Percentiles rank a stretch among this genome's conserved stretches.
phyloP scores from a whole-genome alignment of 768 basidiomycete species.

The Phaeotremella skinneri region DNA sequence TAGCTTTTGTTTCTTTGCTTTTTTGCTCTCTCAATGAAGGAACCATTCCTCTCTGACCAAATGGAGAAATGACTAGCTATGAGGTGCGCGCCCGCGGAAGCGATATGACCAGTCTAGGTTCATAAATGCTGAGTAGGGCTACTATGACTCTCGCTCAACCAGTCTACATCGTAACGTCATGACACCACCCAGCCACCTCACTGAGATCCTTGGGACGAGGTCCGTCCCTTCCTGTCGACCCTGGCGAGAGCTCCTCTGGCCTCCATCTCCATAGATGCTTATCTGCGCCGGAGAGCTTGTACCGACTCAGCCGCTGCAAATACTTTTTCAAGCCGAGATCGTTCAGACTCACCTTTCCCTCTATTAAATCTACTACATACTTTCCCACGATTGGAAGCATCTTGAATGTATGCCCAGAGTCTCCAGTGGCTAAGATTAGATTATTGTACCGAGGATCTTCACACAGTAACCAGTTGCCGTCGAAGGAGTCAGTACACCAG shows the following conservation, averaged over 20 bases:
- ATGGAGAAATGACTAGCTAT: too few species aligned
- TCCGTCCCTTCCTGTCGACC: conserved; percentile 19
- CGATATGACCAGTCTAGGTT: too few species aligned
- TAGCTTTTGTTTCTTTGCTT: too few species aligned
- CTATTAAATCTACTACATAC: conserved; percentile 43
- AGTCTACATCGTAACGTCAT: too few species aligned
- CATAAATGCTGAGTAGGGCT: too few species aligned
- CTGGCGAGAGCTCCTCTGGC: conserved; percentile 19
- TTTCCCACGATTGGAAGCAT: conserved; percentile 41
- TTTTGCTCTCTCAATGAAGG: too few species aligned
- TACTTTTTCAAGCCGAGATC: not conserved
- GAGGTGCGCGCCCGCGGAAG: too few species aligned
- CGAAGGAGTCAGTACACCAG: conserved; percentile 48
- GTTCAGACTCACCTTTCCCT: conserved; percentile 36
- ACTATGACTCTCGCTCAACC: too few species aligned
- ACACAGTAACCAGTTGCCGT: conserved; percentile 40
- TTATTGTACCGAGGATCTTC: conserved; percentile 41
- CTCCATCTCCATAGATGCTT: conserved; percentile 30
- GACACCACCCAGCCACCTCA: conserved; percentile 36
- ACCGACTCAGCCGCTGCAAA: not conserved
- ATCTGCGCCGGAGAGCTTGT: conserved; percentile 19
- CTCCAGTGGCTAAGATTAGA: conserved; percentile 45
- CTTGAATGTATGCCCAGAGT: conserved; percentile 46
- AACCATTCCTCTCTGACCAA: too few species aligned
- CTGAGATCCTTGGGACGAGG: conserved; percentile 32